Conservation (phyloP, 208 protist species). For the Angomonas ambiguus region DNA sequence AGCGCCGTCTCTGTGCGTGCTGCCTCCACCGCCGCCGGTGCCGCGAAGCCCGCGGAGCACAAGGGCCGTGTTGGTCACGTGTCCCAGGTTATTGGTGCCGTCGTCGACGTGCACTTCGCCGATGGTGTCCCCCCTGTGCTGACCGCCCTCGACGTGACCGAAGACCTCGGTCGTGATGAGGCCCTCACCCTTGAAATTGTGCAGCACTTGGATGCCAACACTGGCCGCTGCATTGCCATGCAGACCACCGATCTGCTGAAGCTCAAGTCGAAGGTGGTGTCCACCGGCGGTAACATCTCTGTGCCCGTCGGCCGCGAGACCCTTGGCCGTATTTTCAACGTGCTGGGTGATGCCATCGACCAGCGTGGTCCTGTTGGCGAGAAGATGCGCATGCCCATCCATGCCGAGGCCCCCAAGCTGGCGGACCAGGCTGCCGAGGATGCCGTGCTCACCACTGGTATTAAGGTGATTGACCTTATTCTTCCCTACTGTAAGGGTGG, state of each 20-base stretch:
- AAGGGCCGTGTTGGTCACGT: conserved; percentile 81
- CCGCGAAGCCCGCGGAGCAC: conserved; percentile 48
- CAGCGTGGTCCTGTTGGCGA: conserved; percentile 94
- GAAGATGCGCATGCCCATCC: conserved; percentile 90
- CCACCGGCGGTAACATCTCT: conserved; percentile 94
- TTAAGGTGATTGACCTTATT: conserved; percentile 98
- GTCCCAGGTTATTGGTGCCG: conserved; percentile 97
- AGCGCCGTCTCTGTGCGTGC: conserved; percentile 22
- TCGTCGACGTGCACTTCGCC: conserved; percentile 97
- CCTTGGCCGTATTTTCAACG: conserved; percentile 98
- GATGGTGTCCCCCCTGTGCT: conserved; percentile 94
- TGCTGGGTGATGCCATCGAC: conserved; percentile 98
- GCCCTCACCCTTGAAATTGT: conserved; percentile 96
- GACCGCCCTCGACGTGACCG: conserved; percentile 93
- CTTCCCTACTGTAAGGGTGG: conserved; percentile 98
- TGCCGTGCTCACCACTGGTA: conserved; percentile 96
- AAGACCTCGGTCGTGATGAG: conserved; percentile 69
- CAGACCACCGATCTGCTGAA: conserved; percentile 97
- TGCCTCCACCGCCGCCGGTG: conserved; percentile 13
- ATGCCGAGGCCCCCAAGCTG: conserved; percentile 92
- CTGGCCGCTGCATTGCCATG: conserved; percentile 98
- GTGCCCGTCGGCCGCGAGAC: conserved; percentile 95
- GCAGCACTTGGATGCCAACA: conserved; percentile 95
- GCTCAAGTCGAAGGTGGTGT: conserved; percentile 91
- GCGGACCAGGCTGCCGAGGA: conserved; percentile 92